A percentile compares a stretch with the other conserved stretches of the same genome.
Conservation (phyloP, 2,329 filamentous ascomycete species). For the Ophiostoma piceae region DNA sequence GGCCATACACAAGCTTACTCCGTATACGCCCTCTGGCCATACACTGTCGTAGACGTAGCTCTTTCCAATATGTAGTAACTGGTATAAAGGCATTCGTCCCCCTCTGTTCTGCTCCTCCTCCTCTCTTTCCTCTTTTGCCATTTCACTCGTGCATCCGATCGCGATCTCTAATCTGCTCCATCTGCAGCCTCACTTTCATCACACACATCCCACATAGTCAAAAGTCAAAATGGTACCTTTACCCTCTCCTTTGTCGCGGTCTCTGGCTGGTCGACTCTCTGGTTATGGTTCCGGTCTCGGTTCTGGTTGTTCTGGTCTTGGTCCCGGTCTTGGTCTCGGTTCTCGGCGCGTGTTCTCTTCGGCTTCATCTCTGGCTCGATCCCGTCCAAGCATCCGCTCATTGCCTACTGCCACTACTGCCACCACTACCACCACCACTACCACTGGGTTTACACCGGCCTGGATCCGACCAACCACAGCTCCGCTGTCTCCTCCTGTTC, state of each 20-base stretch:
- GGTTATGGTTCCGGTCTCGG: background rate
- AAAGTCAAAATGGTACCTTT: conserved; percentile 25
- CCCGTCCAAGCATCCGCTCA: background rate
- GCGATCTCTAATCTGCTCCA: background rate
- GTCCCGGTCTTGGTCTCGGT: conserved; percentile 1
- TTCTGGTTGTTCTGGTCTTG: background rate
- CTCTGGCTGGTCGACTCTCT: conserved; percentile 17
- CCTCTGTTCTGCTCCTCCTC: background rate
- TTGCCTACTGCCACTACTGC: background rate
- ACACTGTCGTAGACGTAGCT: background rate
- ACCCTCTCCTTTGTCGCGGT: conserved; percentile 12
- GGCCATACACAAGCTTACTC: background rate
- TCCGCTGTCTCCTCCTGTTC: conserved; percentile 30
- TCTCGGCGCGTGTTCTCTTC: conserved; percentile 17
- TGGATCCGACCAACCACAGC: conserved; percentile 14
- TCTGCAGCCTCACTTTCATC: conserved; percentile 1
- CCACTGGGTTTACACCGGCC: background rate
- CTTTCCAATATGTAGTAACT: background rate
- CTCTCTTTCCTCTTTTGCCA: conserved; percentile 2
- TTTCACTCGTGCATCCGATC: conserved; percentile 10
- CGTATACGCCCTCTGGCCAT: background rate
- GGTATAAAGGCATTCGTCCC: conserved; percentile 18
- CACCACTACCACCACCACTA: background rate
- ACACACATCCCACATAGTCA: conserved; percentile 13
- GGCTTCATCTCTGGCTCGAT: conserved; percentile 12